Percentiles rank a stretch among this genome's conserved stretches.
These are phyloP conservation scores for Euphorbia schlechtendalii DNA, from an alignment of 441 rosid genomes.

Conservation along the genomic window DNA sequence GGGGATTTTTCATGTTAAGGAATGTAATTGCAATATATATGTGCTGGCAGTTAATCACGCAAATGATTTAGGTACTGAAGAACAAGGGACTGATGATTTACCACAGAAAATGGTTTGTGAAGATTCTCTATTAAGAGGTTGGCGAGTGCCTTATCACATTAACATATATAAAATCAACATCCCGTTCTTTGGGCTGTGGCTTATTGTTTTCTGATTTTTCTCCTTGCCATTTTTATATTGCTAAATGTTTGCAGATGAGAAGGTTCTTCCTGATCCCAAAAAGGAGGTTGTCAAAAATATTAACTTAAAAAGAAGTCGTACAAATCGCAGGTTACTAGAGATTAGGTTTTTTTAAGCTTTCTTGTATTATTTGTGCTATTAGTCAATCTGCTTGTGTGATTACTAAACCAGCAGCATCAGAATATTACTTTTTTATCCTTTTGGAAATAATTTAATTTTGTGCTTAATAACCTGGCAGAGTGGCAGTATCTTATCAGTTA, in stretches of 20 bases:
- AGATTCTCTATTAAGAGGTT: conserved; percentile 32
- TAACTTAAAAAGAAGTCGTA: conserved; percentile 58
- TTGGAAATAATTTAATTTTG: background rate
- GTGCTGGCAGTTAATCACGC: conserved; percentile 30
- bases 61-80: conserved; percentile 27
- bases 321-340: conserved; percentile 51
- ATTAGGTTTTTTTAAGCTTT: conserved; percentile 1
- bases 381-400: background rate
- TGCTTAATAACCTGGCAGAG: background rate
- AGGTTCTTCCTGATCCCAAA: conserved; percentile 27
- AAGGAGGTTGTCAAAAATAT: conserved; percentile 35
- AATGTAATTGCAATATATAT: conserved; percentile 12
- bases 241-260: conserved; percentile 34
- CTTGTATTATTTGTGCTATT: background rate
- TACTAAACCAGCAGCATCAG: conserved; percentile 2
- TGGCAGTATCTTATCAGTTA: too few relatives aligned
- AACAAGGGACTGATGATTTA: conserved; percentile 22
- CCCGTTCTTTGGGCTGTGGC: conserved; percentile 12
- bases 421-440: background rate
- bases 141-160: conserved; percentile 15
- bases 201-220: background rate
- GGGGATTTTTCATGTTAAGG: conserved; percentile 7
- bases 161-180: background rate
- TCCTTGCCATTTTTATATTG: background rate
- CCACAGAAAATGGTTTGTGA: conserved; percentile 27